Conservation (phyloP, 192 early-diverging fungal genomes). For the Coemansia asiatica region DNA sequence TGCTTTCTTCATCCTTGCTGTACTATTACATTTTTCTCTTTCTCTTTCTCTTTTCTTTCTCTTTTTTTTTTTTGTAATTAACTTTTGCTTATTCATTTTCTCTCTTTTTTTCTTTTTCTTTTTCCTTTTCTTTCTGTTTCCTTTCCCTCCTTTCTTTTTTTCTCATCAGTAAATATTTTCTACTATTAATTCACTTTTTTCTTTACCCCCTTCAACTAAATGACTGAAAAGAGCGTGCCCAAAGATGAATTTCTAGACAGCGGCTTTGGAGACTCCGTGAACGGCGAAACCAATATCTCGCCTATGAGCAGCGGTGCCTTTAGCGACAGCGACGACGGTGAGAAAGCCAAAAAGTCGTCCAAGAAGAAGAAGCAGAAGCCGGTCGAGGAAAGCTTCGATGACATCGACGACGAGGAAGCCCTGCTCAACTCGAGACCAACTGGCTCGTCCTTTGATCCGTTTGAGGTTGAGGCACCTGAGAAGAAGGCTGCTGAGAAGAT, state of each 20-base stretch:
- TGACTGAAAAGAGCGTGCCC: background rate
- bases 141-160: background rate
- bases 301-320: background rate
- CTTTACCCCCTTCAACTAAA: background rate
- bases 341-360: slow-evolving; percentile 13
- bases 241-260: slow-evolving; percentile 9
- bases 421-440: slow-evolving; percentile 18
- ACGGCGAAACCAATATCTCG: background rate
- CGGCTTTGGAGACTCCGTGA: background rate
- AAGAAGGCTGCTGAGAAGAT: slow-evolving; percentile 46
- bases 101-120: background rate
- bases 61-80: background rate
- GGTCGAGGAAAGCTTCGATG: slow-evolving; percentile 15
- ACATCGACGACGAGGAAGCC: slow-evolving; percentile 51
- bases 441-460: slow-evolving; percentile 10
- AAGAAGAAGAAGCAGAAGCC: slow-evolving; percentile 14
- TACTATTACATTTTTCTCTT: background rate
- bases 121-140: slow-evolving; percentile 4
- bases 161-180: background rate
- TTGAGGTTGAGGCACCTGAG: slow-evolving; percentile 56
- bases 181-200: background rate
- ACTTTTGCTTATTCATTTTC: background rate
- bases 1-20: background rate
- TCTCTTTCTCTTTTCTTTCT: background rate
- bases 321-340: slow-evolving; percentile 6